Conservation (phyloP, 805 yeast species). For the Torulaspora franciscae region DNA sequence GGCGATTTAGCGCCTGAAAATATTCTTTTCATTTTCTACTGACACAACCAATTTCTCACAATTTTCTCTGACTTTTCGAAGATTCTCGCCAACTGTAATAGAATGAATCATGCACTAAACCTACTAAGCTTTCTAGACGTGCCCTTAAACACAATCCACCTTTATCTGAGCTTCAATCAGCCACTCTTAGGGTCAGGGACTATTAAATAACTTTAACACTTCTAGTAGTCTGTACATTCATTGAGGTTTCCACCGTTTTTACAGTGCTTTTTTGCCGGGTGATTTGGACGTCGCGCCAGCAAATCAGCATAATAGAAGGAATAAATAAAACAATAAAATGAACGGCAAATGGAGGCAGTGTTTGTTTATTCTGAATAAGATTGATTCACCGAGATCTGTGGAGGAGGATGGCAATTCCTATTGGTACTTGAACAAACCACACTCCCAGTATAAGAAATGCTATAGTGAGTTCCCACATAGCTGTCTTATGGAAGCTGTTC, state of each 20-base stretch:
- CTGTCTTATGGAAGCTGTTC: conserved; percentile 24
- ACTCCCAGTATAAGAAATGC: conserved; percentile 41
- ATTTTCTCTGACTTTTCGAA: not conserved
- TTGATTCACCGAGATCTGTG: conserved; percentile 3
- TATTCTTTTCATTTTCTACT: conserved; percentile 24
- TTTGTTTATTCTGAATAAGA: not conserved
- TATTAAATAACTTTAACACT: not conserved
- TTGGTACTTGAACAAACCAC: conserved; percentile 46
- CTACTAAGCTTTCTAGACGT: not conserved
- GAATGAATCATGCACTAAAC: conserved; percentile 1
- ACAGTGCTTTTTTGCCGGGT: conserved; percentile 1
- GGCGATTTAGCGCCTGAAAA: conserved; percentile 29
- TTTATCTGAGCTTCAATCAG: not conserved
- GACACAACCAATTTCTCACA: conserved; percentile 1
- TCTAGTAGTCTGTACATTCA: not conserved
- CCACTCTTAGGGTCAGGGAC: not conserved
- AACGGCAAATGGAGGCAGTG: not conserved
- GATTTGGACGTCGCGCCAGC: conserved; percentile 5
- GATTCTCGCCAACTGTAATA: not conserved
- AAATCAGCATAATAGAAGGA: not conserved
- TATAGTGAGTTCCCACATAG: conserved; percentile 45
- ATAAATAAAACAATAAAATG: not conserved
- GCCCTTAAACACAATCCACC: not conserved
- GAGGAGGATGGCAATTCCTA: conserved; percentile 31
- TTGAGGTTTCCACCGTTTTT: conserved; percentile 3